These are phyloP conservation scores for Phyllosticta paracitricarpa DNA, from an alignment of 2,329 filamentous ascomycete genomes.

Conservation along the genomic window DNA sequence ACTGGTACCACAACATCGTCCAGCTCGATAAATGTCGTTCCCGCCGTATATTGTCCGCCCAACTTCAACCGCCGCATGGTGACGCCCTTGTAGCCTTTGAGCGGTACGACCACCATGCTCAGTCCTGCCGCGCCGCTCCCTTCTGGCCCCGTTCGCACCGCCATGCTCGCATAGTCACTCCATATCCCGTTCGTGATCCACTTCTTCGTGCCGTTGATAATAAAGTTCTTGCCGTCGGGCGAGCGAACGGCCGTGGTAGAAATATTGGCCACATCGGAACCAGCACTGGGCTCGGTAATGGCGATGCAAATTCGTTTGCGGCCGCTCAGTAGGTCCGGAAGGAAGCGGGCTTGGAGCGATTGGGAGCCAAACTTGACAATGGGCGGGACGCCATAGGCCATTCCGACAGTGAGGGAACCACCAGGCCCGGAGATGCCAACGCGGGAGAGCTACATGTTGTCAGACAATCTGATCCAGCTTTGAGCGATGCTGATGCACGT, in stretches of 20 bases:
- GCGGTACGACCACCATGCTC: constrained; percentile 57
- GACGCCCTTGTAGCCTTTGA: constrained; percentile 59
- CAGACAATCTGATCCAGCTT: not conserved
- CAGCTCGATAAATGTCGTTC: constrained; percentile 67
- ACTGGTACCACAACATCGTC: constrained; percentile 65
- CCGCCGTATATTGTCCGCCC: constrained; percentile 52
- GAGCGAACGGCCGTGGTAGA: constrained; percentile 55
- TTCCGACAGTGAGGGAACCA: constrained; percentile 58
- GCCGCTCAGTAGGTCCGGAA: constrained; percentile 58
- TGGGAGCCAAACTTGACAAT: constrained; percentile 58
- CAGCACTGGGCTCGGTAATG: constrained; percentile 67
- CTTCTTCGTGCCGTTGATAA: constrained; percentile 69
- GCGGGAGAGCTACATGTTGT: constrained; percentile 45
- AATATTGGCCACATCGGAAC: constrained; percentile 65
- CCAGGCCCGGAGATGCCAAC: constrained; percentile 54
- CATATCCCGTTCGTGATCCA: constrained; percentile 71
- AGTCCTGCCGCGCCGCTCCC: constrained; percentile 53
- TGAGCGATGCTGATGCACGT: not conserved
- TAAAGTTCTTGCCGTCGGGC: constrained; percentile 54
- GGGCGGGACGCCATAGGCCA: constrained; percentile 63
- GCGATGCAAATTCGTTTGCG: constrained; percentile 63
- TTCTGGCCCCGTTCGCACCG: constrained; percentile 53
- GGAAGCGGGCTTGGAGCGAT: constrained; percentile 53
- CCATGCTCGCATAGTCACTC: constrained; percentile 59
- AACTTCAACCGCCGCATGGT: constrained; percentile 59